phyloP scores from a whole-genome alignment of 805 yeast species.

The Yamadazyma philogaea region DNA sequence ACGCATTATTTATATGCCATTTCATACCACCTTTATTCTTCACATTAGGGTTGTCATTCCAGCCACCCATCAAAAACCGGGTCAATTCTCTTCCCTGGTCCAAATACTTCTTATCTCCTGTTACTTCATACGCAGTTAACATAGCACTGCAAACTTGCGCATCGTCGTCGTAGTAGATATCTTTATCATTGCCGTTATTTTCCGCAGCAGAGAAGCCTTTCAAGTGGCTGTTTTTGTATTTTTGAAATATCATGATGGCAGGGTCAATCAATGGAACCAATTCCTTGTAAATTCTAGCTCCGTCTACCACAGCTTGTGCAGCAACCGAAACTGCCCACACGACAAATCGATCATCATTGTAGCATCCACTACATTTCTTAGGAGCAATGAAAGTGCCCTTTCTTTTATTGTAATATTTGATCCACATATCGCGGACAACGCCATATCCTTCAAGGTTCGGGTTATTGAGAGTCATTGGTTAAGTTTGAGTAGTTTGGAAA shows the following conservation, averaged over 20 bases:
- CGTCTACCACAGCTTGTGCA: conserved; percentile 65
- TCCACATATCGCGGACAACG: conserved; percentile 42
- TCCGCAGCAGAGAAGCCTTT: conserved; percentile 67
- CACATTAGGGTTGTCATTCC: conserved; percentile 44
- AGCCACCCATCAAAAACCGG: conserved; percentile 62
- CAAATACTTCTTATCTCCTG: conserved; percentile 51
- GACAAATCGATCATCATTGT: conserved; percentile 51
- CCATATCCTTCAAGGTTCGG: conserved; percentile 42
- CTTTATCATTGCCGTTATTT: conserved; percentile 55
- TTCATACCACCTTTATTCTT: conserved; percentile 56
- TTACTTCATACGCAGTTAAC: conserved; percentile 65
- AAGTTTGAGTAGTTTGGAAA: background rate
- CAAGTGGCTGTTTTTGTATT: conserved; percentile 47
- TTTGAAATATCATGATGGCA: conserved; percentile 47
- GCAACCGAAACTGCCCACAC: conserved; percentile 71
- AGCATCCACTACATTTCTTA: conserved; percentile 41
- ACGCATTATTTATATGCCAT: conserved; percentile 63
- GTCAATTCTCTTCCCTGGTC: conserved; percentile 57
- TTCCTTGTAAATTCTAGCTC: conserved; percentile 53
- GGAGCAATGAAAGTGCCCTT: conserved; percentile 40
- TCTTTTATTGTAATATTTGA: conserved; percentile 36
- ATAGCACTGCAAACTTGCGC: conserved; percentile 70
- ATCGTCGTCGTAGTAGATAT: conserved; percentile 71
- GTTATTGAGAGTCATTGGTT: conserved; percentile 24
- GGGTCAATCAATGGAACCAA: conserved; percentile 52